Base-by-base conservation (phyloP, 371 early-diverging fungal species). In the Mortierella sp. region DNA sequence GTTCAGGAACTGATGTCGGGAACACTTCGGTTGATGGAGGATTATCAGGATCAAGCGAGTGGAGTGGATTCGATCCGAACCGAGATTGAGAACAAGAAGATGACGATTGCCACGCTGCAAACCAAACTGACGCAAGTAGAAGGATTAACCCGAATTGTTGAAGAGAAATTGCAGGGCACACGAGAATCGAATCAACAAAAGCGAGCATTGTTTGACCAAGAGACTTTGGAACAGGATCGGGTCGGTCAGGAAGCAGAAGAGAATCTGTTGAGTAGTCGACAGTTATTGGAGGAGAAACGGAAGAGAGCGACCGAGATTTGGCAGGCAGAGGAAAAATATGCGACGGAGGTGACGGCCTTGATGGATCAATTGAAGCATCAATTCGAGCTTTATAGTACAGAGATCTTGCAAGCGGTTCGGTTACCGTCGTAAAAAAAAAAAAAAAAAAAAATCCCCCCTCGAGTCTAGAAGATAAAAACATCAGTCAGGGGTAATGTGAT, bases 291-390 rank as follows among this genome's bases (percentile, higher is more conserved):
- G 46, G 71, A 70, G 50, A 52, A 46, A 25, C 56, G 59, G 55
- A 61, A 47, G 55, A 55, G 43, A 46, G 60, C 62, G 9, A 45
- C 53, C 0, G 75, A 70, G 26, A 48, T 70, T n/a, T 25, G 62
- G 21, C 67, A 66, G 37, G 53, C 52, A 28, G 75, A 65, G 26
- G 70, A 70, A 21, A 66, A 66, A 52, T 62, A 29, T 53, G 66
- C 75, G 11, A 47, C 65, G 45, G 75, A 75, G 37, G 52, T 56
- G 1, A 66, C 66, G 1, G 60, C 58, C 1, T 46, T 60, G 25
- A 70, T 69, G 75, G 67, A 70, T 45, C 57, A 66, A 23, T 23
- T 75, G 46, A 70, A 67, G 56, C 67, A 58, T 28, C 71, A 66
- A 52, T 62, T 70, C 43, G 70, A 70, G 44, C 43, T 53, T 15